Evolutionary conservation across 192 early-diverging fungal species (phyloP), one percentile per base, ranked within the genome.

Genomic region (Coemansia sp.): DNA sequence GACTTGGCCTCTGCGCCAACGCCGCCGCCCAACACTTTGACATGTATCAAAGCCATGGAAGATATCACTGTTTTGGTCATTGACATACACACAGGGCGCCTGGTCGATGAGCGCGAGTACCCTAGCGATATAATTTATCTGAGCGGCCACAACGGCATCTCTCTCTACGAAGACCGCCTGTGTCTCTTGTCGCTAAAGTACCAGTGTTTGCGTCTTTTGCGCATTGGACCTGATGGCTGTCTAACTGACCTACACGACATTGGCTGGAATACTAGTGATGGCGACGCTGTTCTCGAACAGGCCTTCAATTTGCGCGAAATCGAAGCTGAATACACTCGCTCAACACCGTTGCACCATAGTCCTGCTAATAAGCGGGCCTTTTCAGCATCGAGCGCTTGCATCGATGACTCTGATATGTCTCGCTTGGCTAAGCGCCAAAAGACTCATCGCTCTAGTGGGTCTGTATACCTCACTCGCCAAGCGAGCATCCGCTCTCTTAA

Each of bases 121-220:
- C 69, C 66, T 5, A 66, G 63, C 47, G 83, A 85, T 43, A 77
- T 74, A 36, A 74, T 85, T 1, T 78, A 77, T 27, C 60, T 85
- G 38, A 70, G 75, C 53, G 83, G 83, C 0, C 83, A 85, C 65
- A 74, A 70, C 41, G 83, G 83, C 16, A 36, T 85, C 40, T 77
- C 74, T 38, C 33, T 85, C 12, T 72, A 55, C 15, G 72, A 72
- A 1, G 83, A 85, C 67, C 78, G 64, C 57, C 71, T 85, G 47
- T 77, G 83, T 49, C 24, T 85, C 6, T 16, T 85, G 58, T 85
- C 83, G 46, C 69, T 85, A 27, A 77, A 78, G 60, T 52, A 80
- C 70, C 83, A 85, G 72, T 85, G 83, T 58, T 33, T 85, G 69
- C 66, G 75, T 2, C 46, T 85, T n/a, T 38, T 80, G 61, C 74